Evolutionary conservation across 352 stramenopile genomes (phyloP).

Genomic region (Globisporangium polare): DNA sequence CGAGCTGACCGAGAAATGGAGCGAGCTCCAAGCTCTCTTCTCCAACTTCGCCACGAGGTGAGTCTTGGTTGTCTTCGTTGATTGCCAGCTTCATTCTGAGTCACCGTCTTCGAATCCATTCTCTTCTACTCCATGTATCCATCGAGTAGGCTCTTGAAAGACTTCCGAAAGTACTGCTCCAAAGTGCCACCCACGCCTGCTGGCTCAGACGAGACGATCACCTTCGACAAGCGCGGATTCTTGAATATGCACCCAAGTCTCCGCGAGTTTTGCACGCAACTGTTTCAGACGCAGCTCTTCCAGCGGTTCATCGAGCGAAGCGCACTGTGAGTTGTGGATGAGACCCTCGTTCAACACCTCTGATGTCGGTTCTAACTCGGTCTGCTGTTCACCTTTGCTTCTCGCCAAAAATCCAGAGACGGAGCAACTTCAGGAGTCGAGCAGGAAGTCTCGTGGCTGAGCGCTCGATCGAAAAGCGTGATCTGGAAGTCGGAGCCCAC

Average conservation of each 20-base stretch:
- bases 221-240: constrained; percentile 57
- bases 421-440: constrained; percentile 17
- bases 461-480: constrained; percentile 38
- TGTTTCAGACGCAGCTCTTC: constrained; percentile 78
- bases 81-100: not conserved
- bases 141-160: constrained; percentile 26
- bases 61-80: not conserved
- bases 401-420: not conserved
- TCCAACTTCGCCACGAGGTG: constrained; percentile 49
- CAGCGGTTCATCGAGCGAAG: constrained; percentile 60
- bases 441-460: constrained; percentile 40
- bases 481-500: constrained; percentile 37
- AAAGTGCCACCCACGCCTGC: constrained; percentile 10
- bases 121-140: not conserved
- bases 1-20: constrained; percentile 55
- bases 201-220: constrained; percentile 8
- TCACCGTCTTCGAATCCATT: no score
- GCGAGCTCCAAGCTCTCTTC: constrained; percentile 51
- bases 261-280: constrained; percentile 57
- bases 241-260: constrained; percentile 49
- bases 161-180: constrained; percentile 55
- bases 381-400: constrained; percentile 1
- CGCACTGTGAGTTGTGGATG: constrained; percentile 17
- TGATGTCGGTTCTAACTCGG: not conserved
- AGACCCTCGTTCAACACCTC: not conserved